Conservation (phyloP, 2,329 filamentous ascomycete species). For the Penicillium expansum region DNA sequence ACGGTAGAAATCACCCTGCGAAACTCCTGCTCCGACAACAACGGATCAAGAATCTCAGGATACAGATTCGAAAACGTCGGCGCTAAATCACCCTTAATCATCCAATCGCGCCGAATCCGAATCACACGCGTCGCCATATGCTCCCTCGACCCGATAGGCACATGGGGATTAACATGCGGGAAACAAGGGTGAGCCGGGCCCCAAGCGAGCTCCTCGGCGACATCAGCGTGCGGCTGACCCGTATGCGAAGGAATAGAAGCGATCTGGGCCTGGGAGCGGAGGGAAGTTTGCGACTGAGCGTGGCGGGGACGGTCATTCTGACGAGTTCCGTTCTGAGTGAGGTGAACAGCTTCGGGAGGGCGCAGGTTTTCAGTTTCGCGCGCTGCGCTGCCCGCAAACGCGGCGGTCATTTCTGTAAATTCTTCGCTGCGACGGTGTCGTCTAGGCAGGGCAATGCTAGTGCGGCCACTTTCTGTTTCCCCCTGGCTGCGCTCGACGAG, state of each 20-base stretch:
- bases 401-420: conserved; percentile 28
- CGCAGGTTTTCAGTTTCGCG: conserved; percentile 29
- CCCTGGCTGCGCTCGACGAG: conserved; percentile 49
- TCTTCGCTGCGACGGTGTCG: conserved; percentile 38
- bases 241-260: conserved; percentile 41
- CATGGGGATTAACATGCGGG: conserved; percentile 89
- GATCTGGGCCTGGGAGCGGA: conserved; percentile 42
- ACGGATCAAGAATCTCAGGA: conserved; percentile 88
- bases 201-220: conserved; percentile 76
- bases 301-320: conserved; percentile 36
- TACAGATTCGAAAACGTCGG: conserved; percentile 95
- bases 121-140: conserved; percentile 82
- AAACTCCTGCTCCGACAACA: conserved; percentile 83
- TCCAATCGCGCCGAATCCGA: conserved; percentile 86
- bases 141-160: conserved; percentile 71
- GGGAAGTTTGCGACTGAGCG: conserved; percentile 41
- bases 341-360: conserved; percentile 31
- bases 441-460: conserved; percentile 53
- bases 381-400: conserved; percentile 26
- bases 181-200: conserved; percentile 92
- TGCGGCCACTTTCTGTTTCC: conserved; percentile 49
- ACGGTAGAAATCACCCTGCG: conserved; percentile 75
- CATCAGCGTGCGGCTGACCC: conserved; percentile 44
- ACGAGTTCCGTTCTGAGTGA: conserved; percentile 25
- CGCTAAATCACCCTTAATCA: conserved; percentile 81